phyloP scores from a whole-genome alignment of 768 basidiomycete species.

The Boletus speciosus region DNA sequence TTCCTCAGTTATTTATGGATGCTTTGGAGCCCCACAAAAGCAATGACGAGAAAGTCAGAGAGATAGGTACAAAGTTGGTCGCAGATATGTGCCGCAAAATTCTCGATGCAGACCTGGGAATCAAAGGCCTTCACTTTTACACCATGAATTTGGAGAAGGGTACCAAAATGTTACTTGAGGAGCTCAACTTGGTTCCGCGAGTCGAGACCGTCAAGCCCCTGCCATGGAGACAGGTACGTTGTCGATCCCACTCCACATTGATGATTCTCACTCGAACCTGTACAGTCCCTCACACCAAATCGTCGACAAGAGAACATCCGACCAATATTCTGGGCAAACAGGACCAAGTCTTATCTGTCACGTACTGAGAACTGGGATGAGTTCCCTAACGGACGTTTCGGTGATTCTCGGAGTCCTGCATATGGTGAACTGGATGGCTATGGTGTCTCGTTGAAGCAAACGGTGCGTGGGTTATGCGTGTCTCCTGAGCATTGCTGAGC shows the following conservation, averaged over 20 bases:
- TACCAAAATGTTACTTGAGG: slow-evolving; percentile 91
- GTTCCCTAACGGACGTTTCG: slow-evolving; percentile 98
- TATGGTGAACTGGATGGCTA: slow-evolving; percentile 98
- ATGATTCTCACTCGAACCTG: slow-evolving; percentile 3
- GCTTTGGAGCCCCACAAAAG: slow-evolving; percentile 83
- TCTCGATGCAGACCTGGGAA: slow-evolving; percentile 72
- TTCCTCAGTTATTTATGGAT: slow-evolving; percentile 74
- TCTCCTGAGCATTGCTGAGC: slow-evolving; percentile 5
- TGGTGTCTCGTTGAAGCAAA: slow-evolving; percentile 88
- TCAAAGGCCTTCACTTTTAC: slow-evolving; percentile 91
- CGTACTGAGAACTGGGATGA: slow-evolving; percentile 99
- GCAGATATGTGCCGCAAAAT: slow-evolving; percentile 92
- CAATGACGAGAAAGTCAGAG: slow-evolving; percentile 89
- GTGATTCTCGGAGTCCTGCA: slow-evolving; percentile 94
- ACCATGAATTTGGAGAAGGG: slow-evolving; percentile 98
- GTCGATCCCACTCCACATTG: background rate
- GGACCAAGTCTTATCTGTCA: slow-evolving; percentile 90
- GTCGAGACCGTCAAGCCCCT: slow-evolving; percentile 91
- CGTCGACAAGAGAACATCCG: slow-evolving; percentile 90
- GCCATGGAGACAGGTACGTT: slow-evolving; percentile 89
- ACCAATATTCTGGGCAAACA: slow-evolving; percentile 99
- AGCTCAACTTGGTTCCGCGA: slow-evolving; percentile 82
- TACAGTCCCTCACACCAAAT: slow-evolving; percentile 85
- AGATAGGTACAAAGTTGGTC: slow-evolving; percentile 90
- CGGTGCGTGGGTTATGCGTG: slow-evolving; percentile 43